Percentiles rank a stretch among this genome's conserved stretches.
Evolutionary conservation across 169 alveolate genomes (phyloP).

Genomic region (Plasmodium cynomolgi): DNA sequence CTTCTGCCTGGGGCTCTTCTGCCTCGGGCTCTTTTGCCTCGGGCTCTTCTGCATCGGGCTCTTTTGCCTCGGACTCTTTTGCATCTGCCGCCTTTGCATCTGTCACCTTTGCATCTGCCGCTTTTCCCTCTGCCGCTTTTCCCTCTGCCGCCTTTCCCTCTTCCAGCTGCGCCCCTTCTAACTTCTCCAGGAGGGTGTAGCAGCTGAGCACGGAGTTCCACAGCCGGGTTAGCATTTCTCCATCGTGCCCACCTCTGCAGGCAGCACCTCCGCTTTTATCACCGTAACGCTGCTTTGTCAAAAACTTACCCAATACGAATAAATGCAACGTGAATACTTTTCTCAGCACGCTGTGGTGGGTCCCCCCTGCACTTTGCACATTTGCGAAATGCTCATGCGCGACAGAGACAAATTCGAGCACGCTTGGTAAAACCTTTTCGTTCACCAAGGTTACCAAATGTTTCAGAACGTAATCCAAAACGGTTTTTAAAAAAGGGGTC

Average conservation of each 20-base stretch:
- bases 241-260: neutral
- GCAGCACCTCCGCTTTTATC: neutral
- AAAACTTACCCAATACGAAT: slow-evolving; percentile 35
- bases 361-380: neutral
- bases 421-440: slow-evolving; percentile 15
- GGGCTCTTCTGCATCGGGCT: too few species aligned
- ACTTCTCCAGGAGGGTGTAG: slow-evolving; percentile 23
- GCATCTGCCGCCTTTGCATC: too few species aligned
- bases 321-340: slow-evolving; percentile 35
- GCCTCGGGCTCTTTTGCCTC: neutral
- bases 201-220: slow-evolving; percentile 57
- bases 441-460: slow-evolving; percentile 11
- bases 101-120: too few species aligned
- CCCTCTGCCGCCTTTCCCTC: neutral
- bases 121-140: neutral
- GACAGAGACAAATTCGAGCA: slow-evolving; percentile 20
- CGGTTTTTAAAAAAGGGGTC: slow-evolving; percentile 1
- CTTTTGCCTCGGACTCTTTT: too few species aligned
- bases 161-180: neutral
- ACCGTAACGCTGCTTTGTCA: neutral
- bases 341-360: neutral
- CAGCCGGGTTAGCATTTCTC: neutral
- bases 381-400: slow-evolving; percentile 3
- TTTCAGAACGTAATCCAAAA: slow-evolving; percentile 17
- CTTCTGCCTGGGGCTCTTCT: neutral